These are phyloP conservation scores for bread wheat (Triticum aestivum) DNA, from an alignment of 176 grass and related monocot genomes.

Conservation along the genomic window DNA sequence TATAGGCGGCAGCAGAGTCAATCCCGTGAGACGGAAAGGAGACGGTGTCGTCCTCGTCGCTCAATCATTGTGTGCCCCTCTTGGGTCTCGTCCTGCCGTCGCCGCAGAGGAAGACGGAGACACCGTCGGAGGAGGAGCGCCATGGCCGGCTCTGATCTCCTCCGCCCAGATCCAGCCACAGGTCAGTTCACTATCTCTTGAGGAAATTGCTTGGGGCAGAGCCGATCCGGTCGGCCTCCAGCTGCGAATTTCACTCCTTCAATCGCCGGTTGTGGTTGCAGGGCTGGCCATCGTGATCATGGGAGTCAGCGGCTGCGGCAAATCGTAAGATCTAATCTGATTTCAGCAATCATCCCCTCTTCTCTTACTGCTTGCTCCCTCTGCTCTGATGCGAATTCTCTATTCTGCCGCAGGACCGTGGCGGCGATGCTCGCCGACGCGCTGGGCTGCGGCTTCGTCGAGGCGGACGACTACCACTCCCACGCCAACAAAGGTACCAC, in stretches of 20 bases:
- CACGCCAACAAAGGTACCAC: conserved; percentile 72
- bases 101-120: neutral
- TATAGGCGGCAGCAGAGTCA: too few species aligned
- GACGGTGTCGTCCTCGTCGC: too few species aligned
- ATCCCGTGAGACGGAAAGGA: too few species aligned
- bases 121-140: neutral
- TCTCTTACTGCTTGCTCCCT: neutral
- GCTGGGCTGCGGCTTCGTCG: conserved; percentile 67
- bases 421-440: conserved; percentile 62
- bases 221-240: neutral
- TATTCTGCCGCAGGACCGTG: conserved; percentile 43
- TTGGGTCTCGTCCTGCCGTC: neutral
- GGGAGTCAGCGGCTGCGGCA: conserved; percentile 89
- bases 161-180: neutral
- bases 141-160: conserved; percentile 28
- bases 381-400: neutral
- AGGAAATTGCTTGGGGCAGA: neutral
- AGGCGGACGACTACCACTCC: conserved; percentile 88
- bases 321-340: conserved; percentile 50
- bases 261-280: conserved; percentile 8
- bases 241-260: too few species aligned
- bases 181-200: neutral
- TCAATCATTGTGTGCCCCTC: neutral
- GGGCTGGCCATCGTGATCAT: conserved; percentile 77
- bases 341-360: neutral